phyloP scores from a whole-genome alignment of 371 early-diverging fungal genomes.

The Rhizopus sp. region DNA sequence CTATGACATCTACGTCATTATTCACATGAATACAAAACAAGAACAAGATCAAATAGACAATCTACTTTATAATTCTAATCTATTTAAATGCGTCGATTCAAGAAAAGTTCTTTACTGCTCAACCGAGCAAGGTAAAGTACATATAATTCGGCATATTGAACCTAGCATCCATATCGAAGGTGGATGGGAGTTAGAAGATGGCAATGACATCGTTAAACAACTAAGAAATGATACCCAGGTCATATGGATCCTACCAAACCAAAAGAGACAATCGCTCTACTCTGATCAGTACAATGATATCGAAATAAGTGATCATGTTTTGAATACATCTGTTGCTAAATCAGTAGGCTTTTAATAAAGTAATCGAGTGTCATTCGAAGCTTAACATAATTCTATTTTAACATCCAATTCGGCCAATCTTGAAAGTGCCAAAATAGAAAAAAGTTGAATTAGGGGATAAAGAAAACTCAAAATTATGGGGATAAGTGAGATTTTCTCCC shows the following conservation, averaged over 20 bases:
- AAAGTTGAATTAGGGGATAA: too few species aligned
- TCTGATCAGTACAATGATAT: constrained; percentile 23
- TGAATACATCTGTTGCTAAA: constrained; percentile 32
- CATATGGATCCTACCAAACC: constrained; percentile 40
- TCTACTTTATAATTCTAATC: constrained; percentile 29
- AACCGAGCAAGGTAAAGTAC: constrained; percentile 44
- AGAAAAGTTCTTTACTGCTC: constrained; percentile 36
- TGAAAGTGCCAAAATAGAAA: too few species aligned
- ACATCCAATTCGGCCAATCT: too few species aligned
- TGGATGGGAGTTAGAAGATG: constrained; percentile 47
- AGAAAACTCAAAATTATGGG: too few species aligned
- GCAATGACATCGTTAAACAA: constrained; percentile 34
- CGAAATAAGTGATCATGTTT: constrained; percentile 33
- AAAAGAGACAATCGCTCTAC: constrained; percentile 26
- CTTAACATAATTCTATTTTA: too few species aligned
- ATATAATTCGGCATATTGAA: constrained; percentile 41
- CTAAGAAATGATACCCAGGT: constrained; percentile 27
- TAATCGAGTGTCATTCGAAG: too few species aligned
- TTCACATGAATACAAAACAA: constrained; percentile 34
- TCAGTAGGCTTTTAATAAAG: constrained; percentile 15
- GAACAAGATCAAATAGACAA: constrained; percentile 36
- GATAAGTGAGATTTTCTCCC: too few species aligned
- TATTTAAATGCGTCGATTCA: constrained; percentile 20
- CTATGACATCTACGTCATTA: constrained; percentile 44
- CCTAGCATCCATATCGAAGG: constrained; percentile 49